Evolutionary conservation across 177 flowering plant genomes (phyloP).

Genomic region (Vitis hybrid): DNA sequence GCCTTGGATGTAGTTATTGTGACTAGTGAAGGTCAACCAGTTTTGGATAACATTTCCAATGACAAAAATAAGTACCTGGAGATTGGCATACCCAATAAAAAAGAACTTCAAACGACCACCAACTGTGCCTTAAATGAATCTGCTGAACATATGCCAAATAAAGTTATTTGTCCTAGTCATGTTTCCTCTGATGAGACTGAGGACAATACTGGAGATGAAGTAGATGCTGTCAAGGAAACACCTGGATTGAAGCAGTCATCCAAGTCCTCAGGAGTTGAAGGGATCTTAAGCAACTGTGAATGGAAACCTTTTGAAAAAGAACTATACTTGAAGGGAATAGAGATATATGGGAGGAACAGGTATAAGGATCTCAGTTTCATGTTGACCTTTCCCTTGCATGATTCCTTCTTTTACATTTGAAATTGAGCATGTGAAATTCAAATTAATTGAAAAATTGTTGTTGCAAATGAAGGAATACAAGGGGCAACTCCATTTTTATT

Average conservation of each 20-base stretch:
- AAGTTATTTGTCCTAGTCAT: slow-evolving; percentile 9
- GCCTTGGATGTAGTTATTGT: slow-evolving; percentile 21
- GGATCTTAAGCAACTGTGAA: slow-evolving; percentile 18
- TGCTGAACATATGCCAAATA: slow-evolving; percentile 7
- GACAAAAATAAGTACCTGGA: slow-evolving; percentile 5
- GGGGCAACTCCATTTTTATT: no score
- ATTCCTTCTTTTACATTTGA: neutral
- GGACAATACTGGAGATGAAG: slow-evolving; percentile 19
- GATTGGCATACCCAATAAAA: slow-evolving; percentile 12
- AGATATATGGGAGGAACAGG: slow-evolving; percentile 97
- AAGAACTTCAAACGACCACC: slow-evolving; percentile 17
- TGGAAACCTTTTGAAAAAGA: slow-evolving; percentile 95
- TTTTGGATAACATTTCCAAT: slow-evolving; percentile 11
- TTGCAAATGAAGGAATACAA: no score
- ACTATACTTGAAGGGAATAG: slow-evolving; percentile 80
- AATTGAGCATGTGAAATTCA: no score
- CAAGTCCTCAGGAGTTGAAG: slow-evolving; percentile 20
- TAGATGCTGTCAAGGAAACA: slow-evolving; percentile 17
- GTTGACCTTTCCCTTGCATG: neutral
- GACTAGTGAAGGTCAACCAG: slow-evolving; percentile 3
- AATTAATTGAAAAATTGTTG: no score
- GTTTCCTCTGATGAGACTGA: slow-evolving; percentile 16
- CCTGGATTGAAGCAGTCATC: slow-evolving; percentile 23
- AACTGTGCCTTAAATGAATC: slow-evolving; percentile 15
- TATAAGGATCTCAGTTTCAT: slow-evolving; percentile 19